Conservation (phyloP, 1,284 basidiomycete genomes). For the Xerocomus amazonicus region DNA sequence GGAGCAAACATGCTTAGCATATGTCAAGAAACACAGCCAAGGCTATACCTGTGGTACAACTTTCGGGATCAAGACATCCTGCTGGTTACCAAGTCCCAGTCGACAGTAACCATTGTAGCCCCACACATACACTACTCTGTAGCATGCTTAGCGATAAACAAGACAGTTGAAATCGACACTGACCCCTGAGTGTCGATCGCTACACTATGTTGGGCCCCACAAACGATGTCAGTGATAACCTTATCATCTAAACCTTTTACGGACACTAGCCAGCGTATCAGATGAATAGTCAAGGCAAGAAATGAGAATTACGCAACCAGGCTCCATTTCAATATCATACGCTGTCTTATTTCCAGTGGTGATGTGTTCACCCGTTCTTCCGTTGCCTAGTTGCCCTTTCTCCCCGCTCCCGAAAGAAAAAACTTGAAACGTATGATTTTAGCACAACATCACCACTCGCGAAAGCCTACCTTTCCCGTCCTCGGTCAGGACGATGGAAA, state of each 20-base stretch:
- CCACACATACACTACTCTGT: slow-evolving; percentile 77
- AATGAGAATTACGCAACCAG: slow-evolving; percentile 45
- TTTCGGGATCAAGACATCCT: slow-evolving; percentile 74
- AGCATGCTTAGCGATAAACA: slow-evolving; percentile 7
- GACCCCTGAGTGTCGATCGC: slow-evolving; percentile 78
- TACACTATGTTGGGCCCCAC: slow-evolving; percentile 83
- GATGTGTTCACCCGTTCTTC: slow-evolving; percentile 85
- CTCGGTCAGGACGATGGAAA: slow-evolving; percentile 79
- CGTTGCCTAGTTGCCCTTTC: slow-evolving; percentile 90
- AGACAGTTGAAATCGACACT: slow-evolving; percentile 14
- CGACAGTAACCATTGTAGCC: slow-evolving; percentile 82
- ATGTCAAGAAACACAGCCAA: not conserved
- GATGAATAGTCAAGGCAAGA: slow-evolving; percentile 5
- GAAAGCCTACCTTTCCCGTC: slow-evolving; percentile 62
- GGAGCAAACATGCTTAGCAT: not conserved
- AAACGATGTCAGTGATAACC: slow-evolving; percentile 77
- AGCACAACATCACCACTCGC: slow-evolving; percentile 3
- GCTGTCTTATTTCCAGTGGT: slow-evolving; percentile 78
- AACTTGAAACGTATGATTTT: slow-evolving; percentile 42
- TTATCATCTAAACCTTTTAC: slow-evolving; percentile 72
- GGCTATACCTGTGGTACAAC: slow-evolving; percentile 64
- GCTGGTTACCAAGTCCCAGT: slow-evolving; percentile 80
- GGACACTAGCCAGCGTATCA: slow-evolving; percentile 45
- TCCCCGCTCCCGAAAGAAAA: slow-evolving; percentile 91
- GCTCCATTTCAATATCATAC: slow-evolving; percentile 76